phyloP scores from a whole-genome alignment of 345 rosid genomes.

The Anacardium occidentale region DNA sequence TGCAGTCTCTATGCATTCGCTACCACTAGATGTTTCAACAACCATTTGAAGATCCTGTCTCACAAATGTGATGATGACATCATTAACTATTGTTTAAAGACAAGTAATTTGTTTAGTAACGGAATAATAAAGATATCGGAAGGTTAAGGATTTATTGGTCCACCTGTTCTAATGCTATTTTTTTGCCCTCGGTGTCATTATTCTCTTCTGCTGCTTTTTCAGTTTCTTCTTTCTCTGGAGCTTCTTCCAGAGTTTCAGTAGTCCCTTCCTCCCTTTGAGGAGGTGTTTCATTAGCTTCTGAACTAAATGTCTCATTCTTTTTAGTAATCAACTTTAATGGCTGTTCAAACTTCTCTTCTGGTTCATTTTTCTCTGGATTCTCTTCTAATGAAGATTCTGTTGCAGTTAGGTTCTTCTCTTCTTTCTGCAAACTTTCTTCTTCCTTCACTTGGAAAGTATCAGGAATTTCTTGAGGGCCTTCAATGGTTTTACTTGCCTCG shows the following conservation, averaged over 20 bases:
- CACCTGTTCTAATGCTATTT: slow-evolving; percentile 24
- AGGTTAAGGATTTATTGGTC: neutral
- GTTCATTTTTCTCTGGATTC: neutral
- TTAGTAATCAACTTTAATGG: neutral
- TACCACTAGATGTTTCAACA: neutral
- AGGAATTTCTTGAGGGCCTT: neutral
- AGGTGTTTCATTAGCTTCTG: slow-evolving; percentile 2
- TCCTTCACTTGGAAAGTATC: slow-evolving; percentile 6
- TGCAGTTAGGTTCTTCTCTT: slow-evolving; percentile 1
- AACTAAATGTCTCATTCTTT: slow-evolving; percentile 2
- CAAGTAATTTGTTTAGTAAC: neutral
- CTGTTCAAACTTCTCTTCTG: slow-evolving; percentile 6
- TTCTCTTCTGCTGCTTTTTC: slow-evolving; percentile 15
- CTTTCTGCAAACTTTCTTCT: slow-evolving; percentile 10
- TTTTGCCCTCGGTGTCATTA: slow-evolving; percentile 3
- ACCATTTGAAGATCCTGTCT: neutral
- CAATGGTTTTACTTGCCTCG: slow-evolving; percentile 12
- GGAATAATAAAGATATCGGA: no score
- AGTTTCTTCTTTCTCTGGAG: neutral
- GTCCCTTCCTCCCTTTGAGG: slow-evolving; percentile 4
- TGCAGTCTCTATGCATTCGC: neutral
- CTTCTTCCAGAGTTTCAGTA: slow-evolving; percentile 13
- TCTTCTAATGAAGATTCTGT: slow-evolving; percentile 5
- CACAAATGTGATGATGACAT: neutral
- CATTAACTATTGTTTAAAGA: neutral